Evolutionary conservation across 306 rosid genomes (phyloP).

Genomic region (Canavalia ensiformis): DNA sequence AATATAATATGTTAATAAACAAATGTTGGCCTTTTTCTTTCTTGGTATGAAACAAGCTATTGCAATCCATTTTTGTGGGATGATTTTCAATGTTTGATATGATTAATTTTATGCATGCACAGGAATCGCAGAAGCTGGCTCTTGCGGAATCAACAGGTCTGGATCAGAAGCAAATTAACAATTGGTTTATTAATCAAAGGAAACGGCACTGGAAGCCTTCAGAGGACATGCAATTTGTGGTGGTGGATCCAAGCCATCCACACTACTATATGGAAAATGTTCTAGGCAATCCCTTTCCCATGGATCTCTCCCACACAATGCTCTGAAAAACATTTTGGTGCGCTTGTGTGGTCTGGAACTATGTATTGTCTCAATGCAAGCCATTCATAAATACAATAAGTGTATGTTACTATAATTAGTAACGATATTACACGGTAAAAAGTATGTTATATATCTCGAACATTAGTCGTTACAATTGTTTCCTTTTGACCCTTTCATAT

Average conservation of each 20-base stretch:
- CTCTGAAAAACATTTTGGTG: constrained; percentile 47
- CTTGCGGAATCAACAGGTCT: constrained; percentile 85
- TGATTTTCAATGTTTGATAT: not conserved
- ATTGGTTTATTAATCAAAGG: constrained; percentile 93
- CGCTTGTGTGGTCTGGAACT: not conserved
- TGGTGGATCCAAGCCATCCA: constrained; percentile 83
- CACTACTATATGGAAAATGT: constrained; percentile 80
- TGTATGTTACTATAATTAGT: not conserved
- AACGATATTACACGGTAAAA: not conserved
- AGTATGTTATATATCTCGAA: not conserved
- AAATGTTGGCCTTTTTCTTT: too few relatives aligned
- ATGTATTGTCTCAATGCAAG: not conserved
- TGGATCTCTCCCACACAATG: constrained; percentile 69
- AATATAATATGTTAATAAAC: too few relatives aligned
- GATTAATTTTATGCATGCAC: constrained; percentile 7
- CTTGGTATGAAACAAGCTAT: not conserved
- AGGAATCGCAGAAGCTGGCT: constrained; percentile 88
- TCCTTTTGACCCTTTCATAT: not conserved
- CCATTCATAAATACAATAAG: not conserved
- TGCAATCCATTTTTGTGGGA: not conserved
- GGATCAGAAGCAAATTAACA: constrained; percentile 94
- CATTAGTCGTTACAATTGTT: not conserved
- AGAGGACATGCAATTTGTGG: constrained; percentile 89
- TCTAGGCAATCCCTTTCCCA: constrained; percentile 70
- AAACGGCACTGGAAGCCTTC: constrained; percentile 93